Evolutionary conservation across 495 filamentous ascomycete species (phyloP).

Genomic region (Neurospora sp.): DNA sequence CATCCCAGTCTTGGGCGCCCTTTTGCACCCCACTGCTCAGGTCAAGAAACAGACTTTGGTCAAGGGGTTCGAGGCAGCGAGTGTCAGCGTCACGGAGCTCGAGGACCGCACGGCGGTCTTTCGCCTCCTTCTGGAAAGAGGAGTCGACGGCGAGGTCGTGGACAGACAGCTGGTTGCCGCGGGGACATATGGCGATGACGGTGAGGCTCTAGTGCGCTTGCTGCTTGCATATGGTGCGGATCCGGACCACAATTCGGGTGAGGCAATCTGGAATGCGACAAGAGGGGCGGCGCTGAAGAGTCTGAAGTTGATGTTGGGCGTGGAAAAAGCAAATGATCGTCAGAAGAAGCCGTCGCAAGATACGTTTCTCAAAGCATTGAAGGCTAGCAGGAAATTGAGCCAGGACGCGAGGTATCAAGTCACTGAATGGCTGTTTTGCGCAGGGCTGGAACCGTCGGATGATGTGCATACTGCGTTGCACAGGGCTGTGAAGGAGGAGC

Average conservation of each 20-base stretch:
- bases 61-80: conserved; percentile 35
- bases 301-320: conserved; percentile 34
- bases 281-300: conserved; percentile 31
- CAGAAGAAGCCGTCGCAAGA: conserved; percentile 28
- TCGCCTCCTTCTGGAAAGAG: conserved; percentile 27
- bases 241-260: conserved; percentile 33
- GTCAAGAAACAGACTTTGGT: conserved; percentile 25
- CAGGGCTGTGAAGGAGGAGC: conserved; percentile 34
- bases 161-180: conserved; percentile 36
- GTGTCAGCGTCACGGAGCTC: conserved; percentile 27
- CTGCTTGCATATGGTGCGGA: conserved; percentile 33
- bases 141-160: conserved; percentile 31
- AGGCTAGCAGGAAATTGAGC: conserved; percentile 33
- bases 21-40: conserved; percentile 23
- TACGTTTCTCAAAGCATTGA: conserved; percentile 32
- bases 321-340: conserved; percentile 16
- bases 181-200: conserved; percentile 31
- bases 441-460: conserved; percentile 28
- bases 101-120: conserved; percentile 30
- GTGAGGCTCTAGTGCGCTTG: conserved; percentile 27
- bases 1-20: conserved; percentile 28
- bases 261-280: conserved; percentile 38
- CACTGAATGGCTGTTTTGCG: conserved; percentile 33
- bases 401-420: conserved; percentile 31
- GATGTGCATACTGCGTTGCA: conserved; percentile 31